Conservation (phyloP, 2,329 filamentous ascomycete species). For the Elsinoe arachidis region DNA sequence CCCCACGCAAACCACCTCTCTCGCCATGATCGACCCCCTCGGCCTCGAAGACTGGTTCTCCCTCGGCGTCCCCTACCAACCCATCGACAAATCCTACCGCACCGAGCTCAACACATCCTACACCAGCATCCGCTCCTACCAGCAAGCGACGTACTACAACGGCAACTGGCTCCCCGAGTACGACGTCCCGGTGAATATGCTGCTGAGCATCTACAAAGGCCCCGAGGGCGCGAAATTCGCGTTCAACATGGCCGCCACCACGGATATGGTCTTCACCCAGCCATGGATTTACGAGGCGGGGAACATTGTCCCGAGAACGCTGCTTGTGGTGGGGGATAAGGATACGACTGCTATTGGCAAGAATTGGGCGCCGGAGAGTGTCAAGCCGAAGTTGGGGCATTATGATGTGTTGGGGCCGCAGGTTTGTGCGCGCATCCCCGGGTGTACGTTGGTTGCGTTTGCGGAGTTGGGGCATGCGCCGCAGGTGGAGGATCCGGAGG, state of each 20-base stretch:
- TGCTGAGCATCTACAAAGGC: conserved; percentile 44
- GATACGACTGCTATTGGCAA: conserved; percentile 50
- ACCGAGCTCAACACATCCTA: conserved; percentile 12
- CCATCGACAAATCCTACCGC: conserved; percentile 11
- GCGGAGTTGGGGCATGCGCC: neutral
- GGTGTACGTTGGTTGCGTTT: neutral
- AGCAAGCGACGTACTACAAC: neutral
- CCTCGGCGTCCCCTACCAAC: neutral
- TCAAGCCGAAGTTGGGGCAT: conserved; percentile 10
- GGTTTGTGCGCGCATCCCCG: neutral
- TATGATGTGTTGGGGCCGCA: neutral
- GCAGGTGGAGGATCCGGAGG: neutral
- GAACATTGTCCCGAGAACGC: conserved; percentile 37
- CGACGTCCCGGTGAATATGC: conserved; percentile 49
- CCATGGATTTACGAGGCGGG: conserved; percentile 45
- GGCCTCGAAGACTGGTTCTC: conserved; percentile 2
- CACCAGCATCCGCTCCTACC: conserved; percentile 13
- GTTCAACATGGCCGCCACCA: conserved; percentile 42
- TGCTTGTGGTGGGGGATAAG: conserved; percentile 44
- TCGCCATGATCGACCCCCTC: neutral
- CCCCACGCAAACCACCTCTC: neutral
- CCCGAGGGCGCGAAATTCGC: conserved; percentile 36
- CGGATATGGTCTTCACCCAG: conserved; percentile 49
- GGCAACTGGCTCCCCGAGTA: conserved; percentile 41
- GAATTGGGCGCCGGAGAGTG: conserved; percentile 33